Conservation (phyloP, 805 yeast genomes). For the Kodamaea leandrae region DNA sequence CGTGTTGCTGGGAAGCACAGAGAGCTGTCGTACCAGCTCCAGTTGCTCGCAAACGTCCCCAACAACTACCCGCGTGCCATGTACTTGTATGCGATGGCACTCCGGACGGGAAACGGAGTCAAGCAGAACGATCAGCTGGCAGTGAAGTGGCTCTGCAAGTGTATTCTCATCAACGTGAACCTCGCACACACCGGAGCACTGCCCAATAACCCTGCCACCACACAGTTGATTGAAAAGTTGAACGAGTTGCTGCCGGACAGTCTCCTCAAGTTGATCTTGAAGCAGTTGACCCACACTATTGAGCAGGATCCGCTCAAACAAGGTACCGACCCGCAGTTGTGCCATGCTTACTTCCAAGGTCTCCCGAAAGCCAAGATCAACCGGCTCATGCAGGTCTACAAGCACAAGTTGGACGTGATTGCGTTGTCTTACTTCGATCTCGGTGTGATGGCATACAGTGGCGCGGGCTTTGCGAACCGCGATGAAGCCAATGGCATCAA, state of each 20-base stretch:
- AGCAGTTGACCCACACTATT: slow-evolving; percentile 21
- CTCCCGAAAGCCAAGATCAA: slow-evolving; percentile 23
- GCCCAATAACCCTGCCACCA: slow-evolving; percentile 10
- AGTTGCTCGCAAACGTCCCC: slow-evolving; percentile 61
- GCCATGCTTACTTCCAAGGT: slow-evolving; percentile 24
- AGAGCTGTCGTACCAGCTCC: slow-evolving; percentile 68
- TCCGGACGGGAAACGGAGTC: slow-evolving; percentile 69
- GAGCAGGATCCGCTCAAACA: slow-evolving; percentile 27
- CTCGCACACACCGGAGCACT: slow-evolving; percentile 3
- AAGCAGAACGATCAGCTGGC: slow-evolving; percentile 53
- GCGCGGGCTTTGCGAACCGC: slow-evolving; percentile 49
- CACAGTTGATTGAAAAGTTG: slow-evolving; percentile 23
- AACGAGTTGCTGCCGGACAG: slow-evolving; percentile 28
- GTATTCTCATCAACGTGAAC: slow-evolving; percentile 23
- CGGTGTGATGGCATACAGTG: slow-evolving; percentile 55
- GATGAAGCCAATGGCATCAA: slow-evolving; percentile 58
- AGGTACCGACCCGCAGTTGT: slow-evolving; percentile 14
- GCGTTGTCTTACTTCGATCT: slow-evolving; percentile 58
- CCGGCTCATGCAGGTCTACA: slow-evolving; percentile 31
- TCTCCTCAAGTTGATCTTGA: slow-evolving; percentile 24
- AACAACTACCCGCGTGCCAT: slow-evolving; percentile 56
- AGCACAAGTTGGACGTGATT: slow-evolving; percentile 40
- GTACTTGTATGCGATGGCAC: slow-evolving; percentile 65
- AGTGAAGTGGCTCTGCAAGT: slow-evolving; percentile 58
- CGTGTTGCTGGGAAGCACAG: slow-evolving; percentile 58